Conservation (phyloP, 1,284 basidiomycete genomes). For the Malassezia arunalokei region DNA sequence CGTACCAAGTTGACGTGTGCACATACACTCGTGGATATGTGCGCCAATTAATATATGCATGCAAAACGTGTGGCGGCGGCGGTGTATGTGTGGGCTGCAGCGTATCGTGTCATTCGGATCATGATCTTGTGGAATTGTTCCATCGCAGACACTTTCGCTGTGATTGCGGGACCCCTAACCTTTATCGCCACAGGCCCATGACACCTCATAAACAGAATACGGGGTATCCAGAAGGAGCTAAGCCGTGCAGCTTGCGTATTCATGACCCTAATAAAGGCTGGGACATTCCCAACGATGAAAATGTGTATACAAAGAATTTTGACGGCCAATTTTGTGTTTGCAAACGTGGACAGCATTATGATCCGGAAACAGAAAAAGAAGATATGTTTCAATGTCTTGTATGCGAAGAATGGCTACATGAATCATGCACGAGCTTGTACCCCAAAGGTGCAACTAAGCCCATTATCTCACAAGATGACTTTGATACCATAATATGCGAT, state of each 20-base stretch:
- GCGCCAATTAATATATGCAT: slow-evolving; percentile 47
- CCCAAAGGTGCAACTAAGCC: neutral
- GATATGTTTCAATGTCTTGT: slow-evolving; percentile 47
- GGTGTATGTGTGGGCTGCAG: slow-evolving; percentile 48
- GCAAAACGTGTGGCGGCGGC: slow-evolving; percentile 39
- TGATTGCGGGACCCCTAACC: slow-evolving; percentile 40
- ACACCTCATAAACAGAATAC: slow-evolving; percentile 1
- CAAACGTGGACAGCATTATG: slow-evolving; percentile 42
- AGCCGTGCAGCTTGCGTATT: slow-evolving; percentile 26
- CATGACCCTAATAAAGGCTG: slow-evolving; percentile 14
- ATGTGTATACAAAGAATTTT: slow-evolving; percentile 46
- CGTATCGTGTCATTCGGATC: slow-evolving; percentile 46
- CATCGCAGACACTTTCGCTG: slow-evolving; percentile 43
- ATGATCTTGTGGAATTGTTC: slow-evolving; percentile 45
- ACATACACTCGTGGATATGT: slow-evolving; percentile 44
- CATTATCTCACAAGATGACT: slow-evolving; percentile 27
- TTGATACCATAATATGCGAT: slow-evolving; percentile 40
- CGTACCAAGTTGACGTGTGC: slow-evolving; percentile 46
- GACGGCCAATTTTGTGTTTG: slow-evolving; percentile 47
- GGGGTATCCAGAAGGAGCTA: slow-evolving; percentile 17
- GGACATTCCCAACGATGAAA: slow-evolving; percentile 33
- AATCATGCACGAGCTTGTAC: slow-evolving; percentile 38
- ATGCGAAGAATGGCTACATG: slow-evolving; percentile 49
- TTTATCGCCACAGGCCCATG: slow-evolving; percentile 14
- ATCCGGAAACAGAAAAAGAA: slow-evolving; percentile 47